phyloP scores from a whole-genome alignment of 257 asterid species.

The Ophiorrhiza pumila region DNA sequence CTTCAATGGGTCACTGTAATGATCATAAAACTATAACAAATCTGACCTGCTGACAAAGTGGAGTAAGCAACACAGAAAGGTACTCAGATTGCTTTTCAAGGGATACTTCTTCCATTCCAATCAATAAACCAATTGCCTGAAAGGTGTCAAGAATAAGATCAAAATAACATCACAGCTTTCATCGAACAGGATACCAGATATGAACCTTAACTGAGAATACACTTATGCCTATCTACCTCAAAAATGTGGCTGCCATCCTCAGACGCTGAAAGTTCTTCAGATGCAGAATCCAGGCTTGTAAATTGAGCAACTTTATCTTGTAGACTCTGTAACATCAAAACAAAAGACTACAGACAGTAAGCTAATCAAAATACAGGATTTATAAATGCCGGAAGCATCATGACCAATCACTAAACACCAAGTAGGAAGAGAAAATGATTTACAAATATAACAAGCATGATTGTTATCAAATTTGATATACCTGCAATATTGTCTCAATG shows the following conservation, averaged over 20 bases:
- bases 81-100: constrained; percentile 77
- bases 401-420: neutral
- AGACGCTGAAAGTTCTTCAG: constrained; percentile 50
- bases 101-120: constrained; percentile 97
- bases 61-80: constrained; percentile 81
- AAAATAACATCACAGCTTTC: constrained; percentile 5
- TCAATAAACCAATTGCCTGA: constrained; percentile 91
- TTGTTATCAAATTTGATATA: constrained; percentile 25
- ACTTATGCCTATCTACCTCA: constrained; percentile 50
- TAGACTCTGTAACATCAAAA: constrained; percentile 53
- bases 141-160: constrained; percentile 5
- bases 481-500: constrained; percentile 93
- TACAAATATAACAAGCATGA: constrained; percentile 9
- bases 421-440: constrained; percentile 1
- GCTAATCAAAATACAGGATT: constrained; percentile 7
- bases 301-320: constrained; percentile 79
- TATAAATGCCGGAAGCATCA: constrained; percentile 14
- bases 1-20: neutral
- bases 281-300: constrained; percentile 49
- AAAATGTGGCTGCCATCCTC: constrained; percentile 95
- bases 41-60: constrained; percentile 91
- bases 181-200: neutral
- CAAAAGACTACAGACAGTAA: constrained; percentile 4
- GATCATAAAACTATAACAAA: constrained; percentile 8
- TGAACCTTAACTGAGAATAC: constrained; percentile 4